Evolutionary conservation across 2,329 filamentous ascomycete genomes (phyloP).

Genomic region (Fonsecaea nubica): DNA sequence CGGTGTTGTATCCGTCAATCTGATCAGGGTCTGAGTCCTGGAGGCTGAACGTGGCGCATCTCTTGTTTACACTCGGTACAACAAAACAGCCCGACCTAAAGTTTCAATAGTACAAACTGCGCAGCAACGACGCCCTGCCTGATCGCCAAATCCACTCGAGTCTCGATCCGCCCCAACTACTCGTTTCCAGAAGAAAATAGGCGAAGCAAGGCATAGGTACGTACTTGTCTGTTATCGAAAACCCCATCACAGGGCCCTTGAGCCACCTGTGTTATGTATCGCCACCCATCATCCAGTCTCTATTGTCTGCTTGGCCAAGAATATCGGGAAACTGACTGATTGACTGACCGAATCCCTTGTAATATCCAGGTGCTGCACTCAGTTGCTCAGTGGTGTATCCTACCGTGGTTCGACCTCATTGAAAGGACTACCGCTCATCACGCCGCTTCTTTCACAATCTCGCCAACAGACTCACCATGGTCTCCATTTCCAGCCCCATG

Average conservation of each 20-base stretch:
- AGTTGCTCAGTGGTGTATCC: background rate
- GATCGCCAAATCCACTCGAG: background rate
- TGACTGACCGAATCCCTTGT: background rate
- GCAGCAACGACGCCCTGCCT: background rate
- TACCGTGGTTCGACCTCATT: background rate
- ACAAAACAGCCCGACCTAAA: slow-evolving; percentile 9
- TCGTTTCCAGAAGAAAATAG: background rate
- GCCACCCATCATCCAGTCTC: background rate
- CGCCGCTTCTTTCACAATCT: too few relatives aligned
- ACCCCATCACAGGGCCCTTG: background rate
- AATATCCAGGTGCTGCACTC: background rate
- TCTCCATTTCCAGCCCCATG: background rate
- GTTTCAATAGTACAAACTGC: background rate
- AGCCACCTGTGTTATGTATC: background rate
- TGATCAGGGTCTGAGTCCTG: too few relatives aligned
- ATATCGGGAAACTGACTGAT: too few relatives aligned
- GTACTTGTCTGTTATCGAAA: background rate
- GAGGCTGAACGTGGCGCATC: background rate
- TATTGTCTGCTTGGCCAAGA: background rate
- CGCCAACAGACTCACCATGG: background rate
- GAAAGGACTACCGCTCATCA: too few relatives aligned
- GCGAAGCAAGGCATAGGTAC: background rate
- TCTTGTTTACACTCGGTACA: background rate
- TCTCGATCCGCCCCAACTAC: background rate
- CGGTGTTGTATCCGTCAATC: too few relatives aligned